phyloP scores from a whole-genome alignment of 1,284 basidiomycete species.

The Boletellus sp. region DNA sequence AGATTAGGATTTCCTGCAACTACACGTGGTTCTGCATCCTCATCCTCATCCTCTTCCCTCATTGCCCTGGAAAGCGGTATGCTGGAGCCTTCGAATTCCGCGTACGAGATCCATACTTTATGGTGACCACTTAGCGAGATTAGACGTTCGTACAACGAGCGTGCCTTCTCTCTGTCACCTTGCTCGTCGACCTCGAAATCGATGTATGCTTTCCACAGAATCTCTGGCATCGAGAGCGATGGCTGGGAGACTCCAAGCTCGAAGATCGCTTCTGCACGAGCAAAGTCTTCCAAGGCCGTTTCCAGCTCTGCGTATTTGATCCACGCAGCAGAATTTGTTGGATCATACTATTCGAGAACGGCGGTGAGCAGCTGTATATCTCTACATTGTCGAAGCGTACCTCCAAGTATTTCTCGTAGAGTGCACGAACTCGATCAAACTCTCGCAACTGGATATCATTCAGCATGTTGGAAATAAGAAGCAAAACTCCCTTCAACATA shows the following conservation, averaged over 20 bases:
- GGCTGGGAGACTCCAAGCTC: slow-evolving; percentile 91
- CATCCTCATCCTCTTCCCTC: slow-evolving; percentile 73
- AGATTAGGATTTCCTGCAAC: slow-evolving; percentile 64
- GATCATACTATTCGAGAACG: slow-evolving; percentile 61
- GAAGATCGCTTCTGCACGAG: slow-evolving; percentile 92
- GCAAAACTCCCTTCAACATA: slow-evolving; percentile 33
- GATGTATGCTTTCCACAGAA: slow-evolving; percentile 97
- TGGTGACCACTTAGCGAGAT: slow-evolving; percentile 88
- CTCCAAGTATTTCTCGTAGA: slow-evolving; percentile 95
- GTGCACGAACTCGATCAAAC: slow-evolving; percentile 88
- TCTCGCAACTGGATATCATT: slow-evolving; percentile 66
- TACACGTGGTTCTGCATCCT: slow-evolving; percentile 58
- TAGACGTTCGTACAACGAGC: slow-evolving; percentile 89
- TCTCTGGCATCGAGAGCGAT: slow-evolving; percentile 95
- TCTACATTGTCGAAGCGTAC: slow-evolving; percentile 38
- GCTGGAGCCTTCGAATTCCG: slow-evolving; percentile 69
- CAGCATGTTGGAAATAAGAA: slow-evolving; percentile 5
- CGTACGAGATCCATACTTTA: slow-evolving; percentile 87
- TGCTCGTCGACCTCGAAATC: slow-evolving; percentile 91
- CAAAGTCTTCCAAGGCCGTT: slow-evolving; percentile 86
- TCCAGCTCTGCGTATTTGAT: slow-evolving; percentile 97
- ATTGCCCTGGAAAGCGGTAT: slow-evolving; percentile 62
- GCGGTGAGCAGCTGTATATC: slow-evolving; percentile 2
- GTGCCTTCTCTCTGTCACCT: slow-evolving; percentile 82
- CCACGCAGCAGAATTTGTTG: slow-evolving; percentile 90